A percentile compares a stretch with the other conserved stretches of the same genome.
phyloP scores from a whole-genome alignment of 257 asterid species.

The Fraxinus americana region DNA sequence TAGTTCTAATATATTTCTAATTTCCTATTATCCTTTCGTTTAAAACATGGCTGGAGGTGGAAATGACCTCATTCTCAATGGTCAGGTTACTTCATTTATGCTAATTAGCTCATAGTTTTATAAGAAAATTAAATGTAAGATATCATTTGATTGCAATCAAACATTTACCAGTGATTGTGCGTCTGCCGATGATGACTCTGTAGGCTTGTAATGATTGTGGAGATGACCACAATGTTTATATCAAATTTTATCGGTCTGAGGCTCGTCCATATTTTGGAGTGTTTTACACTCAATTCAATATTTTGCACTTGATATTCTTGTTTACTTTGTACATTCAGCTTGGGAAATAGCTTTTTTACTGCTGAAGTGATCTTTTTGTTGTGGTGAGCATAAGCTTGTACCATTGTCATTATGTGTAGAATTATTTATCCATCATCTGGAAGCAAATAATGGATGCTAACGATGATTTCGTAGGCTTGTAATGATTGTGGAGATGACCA shows the following conservation, averaged over 20 bases:
- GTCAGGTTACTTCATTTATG: constrained; percentile 43
- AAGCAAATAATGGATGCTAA: not conserved
- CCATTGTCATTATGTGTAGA: not conserved
- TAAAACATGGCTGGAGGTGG: constrained; percentile 77
- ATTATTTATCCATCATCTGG: not conserved
- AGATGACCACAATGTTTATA: constrained; percentile 22
- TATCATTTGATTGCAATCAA: not conserved
- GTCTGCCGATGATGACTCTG: not conserved
- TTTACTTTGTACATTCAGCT: not conserved
- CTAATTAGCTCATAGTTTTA: not conserved
- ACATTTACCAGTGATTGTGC: constrained; percentile 29
- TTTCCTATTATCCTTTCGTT: not conserved
- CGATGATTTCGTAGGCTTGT: constrained; percentile 32
- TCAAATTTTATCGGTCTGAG: constrained; percentile 60
- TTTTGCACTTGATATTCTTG: not conserved
- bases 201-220: constrained; percentile 22
- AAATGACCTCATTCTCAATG: constrained; percentile 49
- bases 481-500: constrained; percentile 21
- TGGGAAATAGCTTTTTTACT: no score
- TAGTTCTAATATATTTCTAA: not conserved
- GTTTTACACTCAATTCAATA: not conserved
- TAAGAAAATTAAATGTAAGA: not conserved
- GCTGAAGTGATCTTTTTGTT: not conserved
- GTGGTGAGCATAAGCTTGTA: not conserved
- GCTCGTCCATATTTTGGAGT: constrained; percentile 11